Evolutionary conservation across 768 basidiomycete genomes (phyloP), one percentile per base, ranked within the genome.

Genomic region (Pleurotus salmoneostramineus): DNA sequence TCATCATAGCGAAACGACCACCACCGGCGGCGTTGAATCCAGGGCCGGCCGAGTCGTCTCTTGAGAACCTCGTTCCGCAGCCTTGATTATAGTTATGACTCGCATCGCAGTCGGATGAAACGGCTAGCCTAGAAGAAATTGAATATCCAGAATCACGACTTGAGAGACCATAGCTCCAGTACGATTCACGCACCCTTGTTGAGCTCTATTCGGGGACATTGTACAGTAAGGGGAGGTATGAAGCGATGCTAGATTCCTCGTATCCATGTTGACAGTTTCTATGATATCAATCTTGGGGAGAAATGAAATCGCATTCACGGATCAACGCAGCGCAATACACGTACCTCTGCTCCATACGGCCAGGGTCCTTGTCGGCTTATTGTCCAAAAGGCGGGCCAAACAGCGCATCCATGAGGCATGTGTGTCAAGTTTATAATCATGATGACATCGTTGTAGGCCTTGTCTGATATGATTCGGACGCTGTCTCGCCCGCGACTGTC

Each of bases 371-470:
- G 51, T 57, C 66, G 48, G 60, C 82, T 83, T 58, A 80, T 56
- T 36, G 82, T 80, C 85, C 85, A 86, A 64, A 80, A 85, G 1
- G 85, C 84, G 2, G 85, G 84, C 85, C 85, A 87, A 14, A 83
- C 83, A 27, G 65, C 69, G 56, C 82, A 83, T 27, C 85, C 85
- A 56, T 71, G 66, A 1, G 85, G 85, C 82, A 87, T 87, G 65
- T 87, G 85, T 37, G 64, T 48, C 31, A 86, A 55, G 59, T 85
- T 82, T 44, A 86, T 70, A 6, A 87, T 70, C 11, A 79, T 61
- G 15, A 85, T 59, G 5, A 77, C 71, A 11, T 84, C 80, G 31
- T 62, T 66, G 61, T 79, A 84, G 1, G 77, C 73, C 3, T 60
- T 59, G 31, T 72, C 64, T 6, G 84, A 84, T 10, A 61, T 65